phyloP scores from a whole-genome alignment of 1,284 basidiomycete genomes.

The Agroathelia rolfsii region DNA sequence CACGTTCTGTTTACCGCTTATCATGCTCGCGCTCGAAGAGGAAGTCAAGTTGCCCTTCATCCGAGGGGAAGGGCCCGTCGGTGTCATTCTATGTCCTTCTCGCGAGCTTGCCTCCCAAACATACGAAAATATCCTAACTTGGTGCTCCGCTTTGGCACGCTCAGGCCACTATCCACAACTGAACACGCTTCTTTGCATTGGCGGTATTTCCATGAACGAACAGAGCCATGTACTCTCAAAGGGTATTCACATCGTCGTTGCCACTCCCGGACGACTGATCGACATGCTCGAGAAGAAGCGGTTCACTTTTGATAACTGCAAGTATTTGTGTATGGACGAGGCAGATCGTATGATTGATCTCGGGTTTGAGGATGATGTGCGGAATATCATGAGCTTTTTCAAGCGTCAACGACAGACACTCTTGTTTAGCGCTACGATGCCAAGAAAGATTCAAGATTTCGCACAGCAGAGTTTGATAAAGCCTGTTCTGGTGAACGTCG shows the following conservation, averaged over 20 bases:
- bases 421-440: conserved; percentile 98
- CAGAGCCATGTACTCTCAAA: conserved; percentile 84
- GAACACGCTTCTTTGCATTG: conserved; percentile 88
- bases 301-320: conserved; percentile 87
- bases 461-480: conserved; percentile 90
- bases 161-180: conserved; percentile 78
- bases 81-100: conserved; percentile 91
- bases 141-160: conserved; percentile 76
- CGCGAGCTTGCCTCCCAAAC: conserved; percentile 93
- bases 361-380: conserved; percentile 97
- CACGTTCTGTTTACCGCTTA: conserved; percentile 86
- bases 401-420: conserved; percentile 96
- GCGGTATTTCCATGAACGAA: conserved; percentile 96
- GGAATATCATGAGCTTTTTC: conserved; percentile 98
- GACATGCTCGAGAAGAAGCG: conserved; percentile 95
- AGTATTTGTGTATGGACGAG: conserved; percentile 97
- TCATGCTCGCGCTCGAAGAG: conserved; percentile 92
- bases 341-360: conserved; percentile 99
- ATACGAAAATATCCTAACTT: conserved; percentile 84
- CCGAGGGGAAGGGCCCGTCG: conserved; percentile 92
- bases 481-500: conserved; percentile 94
- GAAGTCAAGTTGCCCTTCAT: conserved; percentile 85
- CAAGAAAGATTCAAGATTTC: conserved; percentile 96
- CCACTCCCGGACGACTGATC: conserved; percentile 91
- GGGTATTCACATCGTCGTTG: conserved; percentile 93